Conservation (phyloP, 495 filamentous ascomycete species). For the Penicillium lagena region DNA sequence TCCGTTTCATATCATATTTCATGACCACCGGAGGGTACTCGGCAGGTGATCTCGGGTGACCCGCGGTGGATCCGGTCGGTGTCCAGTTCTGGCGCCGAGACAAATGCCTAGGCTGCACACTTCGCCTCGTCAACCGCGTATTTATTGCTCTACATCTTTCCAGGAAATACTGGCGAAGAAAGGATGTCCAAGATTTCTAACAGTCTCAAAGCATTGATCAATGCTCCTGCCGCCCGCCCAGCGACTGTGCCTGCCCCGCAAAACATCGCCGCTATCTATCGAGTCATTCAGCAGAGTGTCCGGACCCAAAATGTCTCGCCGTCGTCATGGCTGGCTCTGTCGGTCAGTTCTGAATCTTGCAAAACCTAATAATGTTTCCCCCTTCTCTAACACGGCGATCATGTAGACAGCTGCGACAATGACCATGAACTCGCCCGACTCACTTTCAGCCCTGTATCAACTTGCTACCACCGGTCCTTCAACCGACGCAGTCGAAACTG, state of each 20-base stretch:
- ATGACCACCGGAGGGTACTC: no score
- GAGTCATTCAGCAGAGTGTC: constrained; percentile 50
- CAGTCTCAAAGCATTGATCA: constrained; percentile 65
- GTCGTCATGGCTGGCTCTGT: constrained; percentile 59
- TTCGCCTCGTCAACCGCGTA: background rate
- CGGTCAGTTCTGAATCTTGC: constrained; percentile 32
- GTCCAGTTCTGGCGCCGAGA: constrained; percentile 5
- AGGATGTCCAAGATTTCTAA: constrained; percentile 64
- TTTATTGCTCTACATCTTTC: background rate
- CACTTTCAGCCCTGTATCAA: constrained; percentile 48
- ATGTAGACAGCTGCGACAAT: constrained; percentile 62
- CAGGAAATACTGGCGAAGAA: background rate
- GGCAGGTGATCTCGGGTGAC: no score
- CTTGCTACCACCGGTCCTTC: constrained; percentile 37
- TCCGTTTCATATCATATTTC: no score
- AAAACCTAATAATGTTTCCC: constrained; percentile 3
- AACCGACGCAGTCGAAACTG: constrained; percentile 42
- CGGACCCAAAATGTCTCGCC: constrained; percentile 46
- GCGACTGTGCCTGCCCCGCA: constrained; percentile 57
- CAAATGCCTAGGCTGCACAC: no score
- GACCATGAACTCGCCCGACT: constrained; percentile 68
- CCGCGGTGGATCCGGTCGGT: constrained; percentile 2
- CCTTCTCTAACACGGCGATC: background rate
- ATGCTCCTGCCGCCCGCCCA: constrained; percentile 57
- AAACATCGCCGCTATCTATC: constrained; percentile 54